These are phyloP conservation scores for Vanrija sp. DNA, from an alignment of 1,284 basidiomycete species.

Conservation along the genomic window DNA sequence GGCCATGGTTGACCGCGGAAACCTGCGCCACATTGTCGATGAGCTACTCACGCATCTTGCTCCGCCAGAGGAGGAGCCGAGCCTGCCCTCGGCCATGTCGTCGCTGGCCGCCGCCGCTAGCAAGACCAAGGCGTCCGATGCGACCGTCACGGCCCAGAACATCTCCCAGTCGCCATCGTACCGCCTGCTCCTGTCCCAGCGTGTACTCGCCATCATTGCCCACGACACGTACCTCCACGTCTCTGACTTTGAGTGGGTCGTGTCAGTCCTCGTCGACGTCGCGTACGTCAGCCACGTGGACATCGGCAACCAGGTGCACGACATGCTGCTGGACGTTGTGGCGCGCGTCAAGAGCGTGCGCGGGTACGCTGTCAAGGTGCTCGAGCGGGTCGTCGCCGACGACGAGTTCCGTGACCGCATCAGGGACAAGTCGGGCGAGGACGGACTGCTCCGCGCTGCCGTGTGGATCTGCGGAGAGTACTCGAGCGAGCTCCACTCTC, in stretches of 20 bases:
- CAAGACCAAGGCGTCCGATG: slow-evolving; percentile 14
- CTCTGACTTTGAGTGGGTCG: slow-evolving; percentile 92
- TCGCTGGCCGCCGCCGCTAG: slow-evolving; percentile 29
- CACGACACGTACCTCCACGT: slow-evolving; percentile 81
- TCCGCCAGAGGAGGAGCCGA: slow-evolving; percentile 53
- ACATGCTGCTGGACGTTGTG: slow-evolving; percentile 81
- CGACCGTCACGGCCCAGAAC: slow-evolving; percentile 32
- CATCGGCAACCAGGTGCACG: slow-evolving; percentile 68
- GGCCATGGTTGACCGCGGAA: slow-evolving; percentile 80
- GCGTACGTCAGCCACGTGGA: slow-evolving; percentile 75
- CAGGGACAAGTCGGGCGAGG: slow-evolving; percentile 59
- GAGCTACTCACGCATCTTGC: slow-evolving; percentile 82
- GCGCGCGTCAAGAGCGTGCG: slow-evolving; percentile 74
- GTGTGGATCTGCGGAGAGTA: slow-evolving; percentile 96
- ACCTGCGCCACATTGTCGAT: slow-evolving; percentile 81
- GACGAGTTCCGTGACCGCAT: slow-evolving; percentile 59
- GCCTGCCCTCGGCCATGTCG: slow-evolving; percentile 32
- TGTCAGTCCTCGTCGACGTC: slow-evolving; percentile 86
- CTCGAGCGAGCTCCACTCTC: slow-evolving; percentile 28
- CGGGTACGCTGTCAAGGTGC: slow-evolving; percentile 71
- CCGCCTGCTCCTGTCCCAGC: slow-evolving; percentile 71
- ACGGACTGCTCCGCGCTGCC: slow-evolving; percentile 82
- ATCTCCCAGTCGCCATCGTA: slow-evolving; percentile 64
- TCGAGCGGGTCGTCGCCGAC: slow-evolving; percentile 74
- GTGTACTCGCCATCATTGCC: slow-evolving; percentile 77